phyloP scores from a whole-genome alignment of 2,329 filamentous ascomycete species.

The Alternaria panax region DNA sequence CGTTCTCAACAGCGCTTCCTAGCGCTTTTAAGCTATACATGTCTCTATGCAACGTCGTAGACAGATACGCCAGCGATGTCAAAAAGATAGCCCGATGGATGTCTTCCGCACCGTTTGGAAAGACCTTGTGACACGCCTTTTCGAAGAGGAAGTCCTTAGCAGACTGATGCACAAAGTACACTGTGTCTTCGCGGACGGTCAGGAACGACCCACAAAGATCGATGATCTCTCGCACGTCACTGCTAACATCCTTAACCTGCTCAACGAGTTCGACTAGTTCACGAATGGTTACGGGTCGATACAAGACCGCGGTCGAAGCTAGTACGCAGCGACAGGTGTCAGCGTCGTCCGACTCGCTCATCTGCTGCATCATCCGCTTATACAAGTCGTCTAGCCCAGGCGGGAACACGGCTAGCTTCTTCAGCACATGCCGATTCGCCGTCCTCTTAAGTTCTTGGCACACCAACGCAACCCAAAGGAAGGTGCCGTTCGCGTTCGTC shows the following conservation, averaged over 20 bases:
- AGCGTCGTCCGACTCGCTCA: accelerated
- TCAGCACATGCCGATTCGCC: background rate
- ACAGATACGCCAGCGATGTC: background rate
- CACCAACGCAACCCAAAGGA: background rate
- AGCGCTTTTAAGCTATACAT: background rate
- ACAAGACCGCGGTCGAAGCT: background rate
- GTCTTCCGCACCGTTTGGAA: accelerated
- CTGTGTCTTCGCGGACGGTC: accelerated
- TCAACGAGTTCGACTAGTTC: accelerated
- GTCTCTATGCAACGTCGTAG: accelerated
- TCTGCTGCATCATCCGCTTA: accelerated
- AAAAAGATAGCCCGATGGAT: accelerated
- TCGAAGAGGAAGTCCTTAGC: accelerated
- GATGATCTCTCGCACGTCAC: background rate
- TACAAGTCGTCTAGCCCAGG: accelerated
- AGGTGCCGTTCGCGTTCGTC: background rate
- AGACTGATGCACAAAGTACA: background rate
- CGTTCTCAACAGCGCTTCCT: accelerated
- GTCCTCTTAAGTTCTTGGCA: background rate
- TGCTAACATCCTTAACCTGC: accelerated
- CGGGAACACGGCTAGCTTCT: background rate
- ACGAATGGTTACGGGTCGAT: accelerated
- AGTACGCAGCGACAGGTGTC: background rate
- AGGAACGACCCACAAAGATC: background rate
- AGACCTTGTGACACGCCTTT: accelerated